These are phyloP conservation scores for Nitzschia palea DNA, from an alignment of 108 stramenopile species.

Conservation along the genomic window DNA sequence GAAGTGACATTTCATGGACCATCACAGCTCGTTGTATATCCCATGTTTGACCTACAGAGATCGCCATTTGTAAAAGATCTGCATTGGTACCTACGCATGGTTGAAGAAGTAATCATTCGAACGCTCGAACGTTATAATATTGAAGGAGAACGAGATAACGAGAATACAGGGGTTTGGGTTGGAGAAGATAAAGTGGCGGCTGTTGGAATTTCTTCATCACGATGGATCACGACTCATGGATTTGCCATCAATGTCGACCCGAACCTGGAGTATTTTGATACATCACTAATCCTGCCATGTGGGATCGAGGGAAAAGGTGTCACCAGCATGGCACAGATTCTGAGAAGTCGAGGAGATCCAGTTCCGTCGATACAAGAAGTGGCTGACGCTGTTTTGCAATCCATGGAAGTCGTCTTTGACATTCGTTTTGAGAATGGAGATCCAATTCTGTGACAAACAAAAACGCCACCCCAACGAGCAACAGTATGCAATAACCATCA, in stretches of 20 bases:
- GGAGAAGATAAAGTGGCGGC: slow-evolving; percentile 87
- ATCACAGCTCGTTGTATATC: slow-evolving; percentile 95
- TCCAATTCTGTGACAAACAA: neutral
- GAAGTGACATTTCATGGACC: slow-evolving; percentile 99
- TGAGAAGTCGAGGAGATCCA: slow-evolving; percentile 33
- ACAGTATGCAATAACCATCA: neutral
- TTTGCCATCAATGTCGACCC: slow-evolving; percentile 95
- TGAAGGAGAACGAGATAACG: slow-evolving; percentile 55
- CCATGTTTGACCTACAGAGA: slow-evolving; percentile 82
- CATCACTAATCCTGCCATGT: slow-evolving; percentile 72
- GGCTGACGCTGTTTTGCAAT: slow-evolving; percentile 24
- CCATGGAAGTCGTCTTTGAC: slow-evolving; percentile 39
- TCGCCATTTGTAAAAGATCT: slow-evolving; percentile 78
- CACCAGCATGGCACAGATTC: slow-evolving; percentile 66
- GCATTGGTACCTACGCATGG: slow-evolving; percentile 91
- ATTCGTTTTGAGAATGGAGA: slow-evolving; percentile 5
- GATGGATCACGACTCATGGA: slow-evolving; percentile 98
- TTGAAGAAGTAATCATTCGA: slow-evolving; percentile 92
- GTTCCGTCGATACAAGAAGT: slow-evolving; percentile 34
- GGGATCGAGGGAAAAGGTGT: slow-evolving; percentile 83
- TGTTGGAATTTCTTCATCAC: slow-evolving; percentile 85
- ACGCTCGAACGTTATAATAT: slow-evolving; percentile 66
- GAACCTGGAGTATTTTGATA: slow-evolving; percentile 76
- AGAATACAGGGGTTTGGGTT: slow-evolving; percentile 82
- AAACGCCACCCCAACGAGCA: neutral